Base-by-base conservation (phyloP, 2,329 filamentous ascomycete genomes). In the Neoscytalidium dimidiatum region DNA sequence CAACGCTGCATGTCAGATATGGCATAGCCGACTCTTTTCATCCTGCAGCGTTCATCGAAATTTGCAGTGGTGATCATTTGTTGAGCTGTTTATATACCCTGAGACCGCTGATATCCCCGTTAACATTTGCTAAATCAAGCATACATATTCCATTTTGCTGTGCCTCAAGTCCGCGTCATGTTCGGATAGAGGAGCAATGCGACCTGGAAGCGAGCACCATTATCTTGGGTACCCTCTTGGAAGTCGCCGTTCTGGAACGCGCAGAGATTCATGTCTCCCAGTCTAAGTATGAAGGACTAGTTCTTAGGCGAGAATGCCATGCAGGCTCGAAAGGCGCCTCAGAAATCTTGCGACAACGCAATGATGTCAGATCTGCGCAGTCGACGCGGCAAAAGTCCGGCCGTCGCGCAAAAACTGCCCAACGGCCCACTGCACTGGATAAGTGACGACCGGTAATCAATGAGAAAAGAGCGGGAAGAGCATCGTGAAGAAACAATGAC, bases 331-430 rank as follows among this genome's bases (percentile, higher is more conserved):
- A 7, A 29, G 17, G 56, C 41, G 35, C 19, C 6, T 33, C 38
- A 13, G n/a, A 23, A 60, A 35, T 38, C 41, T 46, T 60, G 56
- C 56, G 33, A 46, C 56, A 46, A 4, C 41, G 19, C 6, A 41
- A 60, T 60, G 56, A 60, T 60, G 56, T 60, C 56, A 60, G 56
- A 48, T 29, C 53, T 23, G 5, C 41, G 41, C 33, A 26, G 56
- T 48, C n/a, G 28, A 46, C 2, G 28, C 56, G 56, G 56, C 41
- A 44, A 33, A 60, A 60, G 26, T 31, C 56, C 56, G 56, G 56
- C 29, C 28, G 26, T 17, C 7, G 7, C 19, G 41, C 13, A 14
- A 4, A 28, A 41, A 48, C 41, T 28, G 21, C 56, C 14, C n/a
- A n/a, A 41, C 17, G 56, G 29, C 41, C 49, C 56, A 46, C 38